Evolutionary conservation across 2,329 filamentous ascomycete genomes (phyloP), one percentile per base, ranked within the genome.

Genomic region (Colletotrichum orbiculare): DNA sequence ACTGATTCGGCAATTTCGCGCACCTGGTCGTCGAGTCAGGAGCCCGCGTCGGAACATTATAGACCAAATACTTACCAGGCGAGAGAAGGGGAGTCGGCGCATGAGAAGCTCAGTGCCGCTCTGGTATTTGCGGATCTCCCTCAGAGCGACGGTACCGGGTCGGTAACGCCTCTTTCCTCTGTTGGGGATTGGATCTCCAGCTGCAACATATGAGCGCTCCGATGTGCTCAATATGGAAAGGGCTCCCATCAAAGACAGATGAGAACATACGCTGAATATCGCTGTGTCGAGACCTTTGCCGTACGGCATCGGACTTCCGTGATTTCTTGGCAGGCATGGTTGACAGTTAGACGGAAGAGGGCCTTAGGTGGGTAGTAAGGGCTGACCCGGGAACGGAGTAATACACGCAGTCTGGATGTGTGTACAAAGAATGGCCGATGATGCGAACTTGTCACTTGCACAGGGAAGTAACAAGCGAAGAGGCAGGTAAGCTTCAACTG

Each of bases 41-140:
- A 35, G 12, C 9, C 53, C 4, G 39, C 10, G 6, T 13, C 13
- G 12, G 13, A 48, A 17, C 11, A 3, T 12, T 6, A 34, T 35
- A 8, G 2, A 8, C 2, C 6, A 10, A 39, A 15, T 8, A 75
- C 79, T 67, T 73, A 90, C 92, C 64, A 96, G 83, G 75, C 92
- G 88, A 70, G 92, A 86, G 79, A 96, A 95, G 12, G 92, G 92
- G 8, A 94, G 83, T 78, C 94, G 94, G 71, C 85, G 85, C 70
- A 98, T 86, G 54, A 98, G 82, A 37, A 98, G 87, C 73, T 98
- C 94, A 66, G 93, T 97, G 68, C 89, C 92, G 78, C 90, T 91
- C 81, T 98, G 96, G 78, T 96, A 96, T 73, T 88, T 89, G 76
- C 94, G 87, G 77, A 98, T 98, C 82, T 98, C 95, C 79, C 91